phyloP scores from a whole-genome alignment of 2,329 filamentous ascomycete species.

The Pyricularia pennisetigena region DNA sequence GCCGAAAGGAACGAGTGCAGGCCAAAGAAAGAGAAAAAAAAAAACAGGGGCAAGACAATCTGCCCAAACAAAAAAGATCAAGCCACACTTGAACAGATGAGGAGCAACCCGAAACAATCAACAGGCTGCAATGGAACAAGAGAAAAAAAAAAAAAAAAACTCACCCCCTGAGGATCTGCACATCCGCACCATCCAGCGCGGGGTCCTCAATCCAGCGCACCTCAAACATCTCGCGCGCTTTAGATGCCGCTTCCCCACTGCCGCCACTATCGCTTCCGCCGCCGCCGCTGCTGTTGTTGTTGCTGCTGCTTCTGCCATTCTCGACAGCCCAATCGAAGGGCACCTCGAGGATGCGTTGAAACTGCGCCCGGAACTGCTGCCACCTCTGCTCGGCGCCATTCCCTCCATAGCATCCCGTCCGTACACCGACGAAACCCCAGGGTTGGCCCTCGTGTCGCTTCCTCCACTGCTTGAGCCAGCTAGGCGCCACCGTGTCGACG shows the following conservation, averaged over 20 bases:
- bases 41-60: too few relatives aligned
- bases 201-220: conserved; percentile 4
- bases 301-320: not conserved
- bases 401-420: conserved; percentile 3
- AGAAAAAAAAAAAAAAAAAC: not conserved
- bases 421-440: conserved; percentile 3
- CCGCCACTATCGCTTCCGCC: not conserved
- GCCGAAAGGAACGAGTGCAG: not conserved
- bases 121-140: not conserved
- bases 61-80: not conserved
- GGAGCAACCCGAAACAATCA: not conserved
- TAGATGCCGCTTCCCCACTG: not conserved
- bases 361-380: not conserved
- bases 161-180: not conserved
- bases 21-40: too few relatives aligned
- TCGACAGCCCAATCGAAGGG: not conserved
- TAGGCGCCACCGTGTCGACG: not conserved
- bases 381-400: not conserved
- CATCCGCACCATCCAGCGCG: not conserved
- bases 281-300: not conserved
- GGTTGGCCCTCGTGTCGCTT: not conserved
- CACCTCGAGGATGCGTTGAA: not conserved
- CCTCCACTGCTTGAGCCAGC: conserved; percentile 4
- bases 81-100: not conserved
- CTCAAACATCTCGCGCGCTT: not conserved